Percentiles rank a stretch among this genome's conserved stretches.
Evolutionary conservation across 371 early-diverging fungal species (phyloP).

Genomic region (Lichtheimia ornata): DNA sequence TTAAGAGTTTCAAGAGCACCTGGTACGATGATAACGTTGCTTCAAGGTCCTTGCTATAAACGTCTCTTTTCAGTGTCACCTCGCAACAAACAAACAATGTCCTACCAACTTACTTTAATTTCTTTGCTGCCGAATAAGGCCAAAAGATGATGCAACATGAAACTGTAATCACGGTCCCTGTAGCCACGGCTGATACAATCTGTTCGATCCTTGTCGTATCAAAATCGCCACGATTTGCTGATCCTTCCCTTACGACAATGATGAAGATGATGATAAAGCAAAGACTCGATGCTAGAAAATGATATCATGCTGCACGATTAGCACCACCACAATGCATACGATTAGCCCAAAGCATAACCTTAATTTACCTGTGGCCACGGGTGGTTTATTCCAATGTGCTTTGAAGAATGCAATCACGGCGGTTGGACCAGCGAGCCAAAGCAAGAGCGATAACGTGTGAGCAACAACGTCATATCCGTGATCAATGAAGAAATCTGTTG

Average conservation of each 20-base stretch:
- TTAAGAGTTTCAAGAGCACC: constrained; percentile 57
- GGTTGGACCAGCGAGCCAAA: constrained; percentile 63
- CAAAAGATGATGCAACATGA: constrained; percentile 59
- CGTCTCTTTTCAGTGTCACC: no score
- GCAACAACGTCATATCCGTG: constrained; percentile 39
- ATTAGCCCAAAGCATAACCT: no score
- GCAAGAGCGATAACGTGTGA: constrained; percentile 47
- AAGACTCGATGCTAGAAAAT: constrained; percentile 52
- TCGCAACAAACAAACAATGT: no score
- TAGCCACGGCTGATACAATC: constrained; percentile 54
- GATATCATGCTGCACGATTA: neutral
- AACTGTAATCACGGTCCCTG: constrained; percentile 58
- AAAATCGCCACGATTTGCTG: constrained; percentile 53
- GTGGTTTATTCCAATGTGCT: constrained; percentile 65
- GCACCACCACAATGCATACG: no score
- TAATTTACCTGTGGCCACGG: constrained; percentile 56
- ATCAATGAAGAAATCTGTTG: constrained; percentile 62
- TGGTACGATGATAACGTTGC: constrained; percentile 56
- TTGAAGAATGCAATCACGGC: constrained; percentile 62
- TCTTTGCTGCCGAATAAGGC: constrained; percentile 63
- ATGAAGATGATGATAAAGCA: constrained; percentile 63
- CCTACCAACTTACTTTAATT: constrained; percentile 42
- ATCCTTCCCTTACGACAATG: constrained; percentile 52
- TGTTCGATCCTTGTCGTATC: constrained; percentile 55
- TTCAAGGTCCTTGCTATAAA: constrained; percentile 54